These are phyloP conservation scores for Durotheca rogersii DNA, from an alignment of 495 filamentous ascomycete genomes.

Conservation along the genomic window DNA sequence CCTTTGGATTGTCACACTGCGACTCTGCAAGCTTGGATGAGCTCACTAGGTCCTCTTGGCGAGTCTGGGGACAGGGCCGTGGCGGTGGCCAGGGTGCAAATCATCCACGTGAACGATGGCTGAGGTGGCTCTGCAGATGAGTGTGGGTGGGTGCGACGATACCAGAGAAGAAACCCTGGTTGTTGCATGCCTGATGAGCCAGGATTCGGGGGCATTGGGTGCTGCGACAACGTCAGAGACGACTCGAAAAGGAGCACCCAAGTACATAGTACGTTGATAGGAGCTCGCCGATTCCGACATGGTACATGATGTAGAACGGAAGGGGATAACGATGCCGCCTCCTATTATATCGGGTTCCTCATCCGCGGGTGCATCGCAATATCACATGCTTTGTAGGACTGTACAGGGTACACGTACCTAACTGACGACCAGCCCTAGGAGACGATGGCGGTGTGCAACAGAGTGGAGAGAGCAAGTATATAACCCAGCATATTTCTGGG, in stretches of 20 bases:
- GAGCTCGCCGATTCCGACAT: conserved; percentile 19
- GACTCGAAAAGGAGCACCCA: conserved; percentile 8
- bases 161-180: conserved; percentile 16
- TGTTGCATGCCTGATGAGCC: conserved; percentile 1
- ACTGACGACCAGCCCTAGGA: conserved; percentile 17
- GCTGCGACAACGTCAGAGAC: conserved; percentile 11
- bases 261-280: conserved; percentile 15
- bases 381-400: conserved; percentile 22
- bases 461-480: conserved; percentile 33
- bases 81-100: conserved; percentile 15
- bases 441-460: conserved; percentile 34
- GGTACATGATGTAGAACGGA: conserved; percentile 1
- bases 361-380: conserved; percentile 1
- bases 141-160: conserved; percentile 22
- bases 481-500: conserved; percentile 6
- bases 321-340: conserved; percentile 1
- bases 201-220: conserved; percentile 24
- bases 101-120: conserved; percentile 30
- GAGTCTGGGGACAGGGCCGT: conserved; percentile 28
- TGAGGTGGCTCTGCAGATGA: conserved; percentile 33
- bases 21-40: conserved; percentile 30
- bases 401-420: conserved; percentile 5
- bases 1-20: conserved; percentile 30
- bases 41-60: conserved; percentile 29
- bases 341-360: conserved; percentile 3